Evolutionary conservation across 2,329 filamentous ascomycete genomes (phyloP).

Genomic region (Aspergillus quadricinctus): DNA sequence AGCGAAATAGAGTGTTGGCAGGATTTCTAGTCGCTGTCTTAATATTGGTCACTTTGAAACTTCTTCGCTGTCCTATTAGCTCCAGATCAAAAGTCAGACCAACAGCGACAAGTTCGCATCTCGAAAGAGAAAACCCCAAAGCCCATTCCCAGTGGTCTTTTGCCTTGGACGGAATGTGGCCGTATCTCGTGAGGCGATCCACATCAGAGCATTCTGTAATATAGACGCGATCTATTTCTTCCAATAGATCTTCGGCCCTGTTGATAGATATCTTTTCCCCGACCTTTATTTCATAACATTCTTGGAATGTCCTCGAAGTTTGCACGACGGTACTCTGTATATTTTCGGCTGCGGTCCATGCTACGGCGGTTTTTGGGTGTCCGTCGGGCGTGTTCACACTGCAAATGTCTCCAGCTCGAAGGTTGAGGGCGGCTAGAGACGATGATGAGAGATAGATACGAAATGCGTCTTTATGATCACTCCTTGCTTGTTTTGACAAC

Average conservation of each 20-base stretch:
- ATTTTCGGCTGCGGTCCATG: conserved; percentile 59
- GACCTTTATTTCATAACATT: conserved; percentile 67
- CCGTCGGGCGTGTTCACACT: conserved; percentile 34
- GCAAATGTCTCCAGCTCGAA: conserved; percentile 58
- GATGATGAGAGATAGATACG: conserved; percentile 55
- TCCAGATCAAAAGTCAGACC: conserved; percentile 66
- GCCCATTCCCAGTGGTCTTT: conserved; percentile 47
- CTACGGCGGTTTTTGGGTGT: conserved; percentile 53
- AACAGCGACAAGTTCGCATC: conserved; percentile 64
- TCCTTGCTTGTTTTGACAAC: conserved; percentile 44
- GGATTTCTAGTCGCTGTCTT: conserved; percentile 40
- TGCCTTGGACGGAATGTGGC: conserved; percentile 34
- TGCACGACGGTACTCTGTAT: conserved; percentile 65
- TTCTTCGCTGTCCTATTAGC: conserved; percentile 53
- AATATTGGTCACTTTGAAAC: conserved; percentile 60
- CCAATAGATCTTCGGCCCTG: conserved; percentile 47
- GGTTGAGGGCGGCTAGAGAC: conserved; percentile 51
- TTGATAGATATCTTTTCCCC: conserved; percentile 64
- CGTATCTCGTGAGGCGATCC: conserved; percentile 33
- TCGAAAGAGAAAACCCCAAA: conserved; percentile 41
- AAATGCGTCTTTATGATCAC: conserved; percentile 54
- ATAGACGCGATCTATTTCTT: conserved; percentile 55
- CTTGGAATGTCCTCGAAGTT: conserved; percentile 69
- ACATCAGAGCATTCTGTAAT: conserved; percentile 55
- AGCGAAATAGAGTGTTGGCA: conserved; percentile 32